Evolutionary conservation across 176 grass and related monocot genomes (phyloP), one percentile per base, ranked within the genome.

Genomic region (Ensete glaucum): DNA sequence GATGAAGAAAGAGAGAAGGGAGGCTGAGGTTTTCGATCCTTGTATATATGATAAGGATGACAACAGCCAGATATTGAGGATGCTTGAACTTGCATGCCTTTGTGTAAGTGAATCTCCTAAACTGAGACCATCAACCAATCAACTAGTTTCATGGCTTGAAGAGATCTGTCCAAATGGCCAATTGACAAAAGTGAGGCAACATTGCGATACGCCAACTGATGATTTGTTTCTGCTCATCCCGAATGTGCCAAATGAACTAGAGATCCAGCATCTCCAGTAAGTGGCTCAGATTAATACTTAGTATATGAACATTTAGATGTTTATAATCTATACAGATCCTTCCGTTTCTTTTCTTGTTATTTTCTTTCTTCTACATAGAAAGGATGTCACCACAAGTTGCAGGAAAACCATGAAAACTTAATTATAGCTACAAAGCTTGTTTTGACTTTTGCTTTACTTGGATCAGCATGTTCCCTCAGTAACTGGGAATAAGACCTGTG

Each of bases 51-150:
- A 82, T 71, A 85, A 85, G 67, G 80, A 81, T 43, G 81, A 75
- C 11, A 72, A 82, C 22, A 65, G 69, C 0, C 79, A 91, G 82
- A 25, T 90, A 53, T 19, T 75, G 56, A 91, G 81, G 69, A 60
- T 98, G 64, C 90, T 98, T 17, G 88, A 94, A 65, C 87, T 98
- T 34, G 95, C 95, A 11, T 91, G 90, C 75, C 84, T 89, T 27
- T 98, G 95, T 67, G 88, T 98, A 1, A 80, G 74, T 4, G n/a
- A 85, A 9, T 85, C 88, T 64, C 88, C 95, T 0, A 98, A 85
- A 78, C 77, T 82, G 12, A 93, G 95, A 69, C 95, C 95, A 52
- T 84, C 79, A n/a, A 81, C 88, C 0, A 79, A 85, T 70, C 95
- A 98, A 70, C 75, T 98, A 27, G 84, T 94, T 1, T 12, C 72